These are phyloP conservation scores for Solanum stenotomum DNA, from an alignment of 257 asterid genomes.

Conservation along the genomic window DNA sequence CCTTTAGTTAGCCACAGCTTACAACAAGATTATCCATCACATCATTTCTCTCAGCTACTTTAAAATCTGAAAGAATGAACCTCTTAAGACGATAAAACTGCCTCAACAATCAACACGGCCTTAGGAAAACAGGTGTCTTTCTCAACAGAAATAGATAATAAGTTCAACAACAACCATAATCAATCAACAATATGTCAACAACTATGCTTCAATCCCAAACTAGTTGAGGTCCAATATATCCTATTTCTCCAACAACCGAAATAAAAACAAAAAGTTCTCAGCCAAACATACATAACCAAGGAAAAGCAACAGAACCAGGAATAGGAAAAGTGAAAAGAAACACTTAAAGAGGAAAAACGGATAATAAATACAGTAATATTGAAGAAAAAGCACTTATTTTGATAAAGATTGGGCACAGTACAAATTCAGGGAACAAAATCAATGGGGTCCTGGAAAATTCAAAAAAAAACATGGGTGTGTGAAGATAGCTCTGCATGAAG, in stretches of 20 bases:
- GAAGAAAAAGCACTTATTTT: not conserved
- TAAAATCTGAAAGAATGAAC: not conserved
- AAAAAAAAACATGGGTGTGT: not conserved
- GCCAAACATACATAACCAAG: not conserved
- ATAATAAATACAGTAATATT: not conserved
- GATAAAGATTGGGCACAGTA: not conserved
- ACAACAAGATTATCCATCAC: not conserved
- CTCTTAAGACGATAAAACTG: not conserved
- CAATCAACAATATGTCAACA: not conserved
- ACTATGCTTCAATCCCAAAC: not conserved
- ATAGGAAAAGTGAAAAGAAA: not conserved
- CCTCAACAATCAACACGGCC: not conserved
- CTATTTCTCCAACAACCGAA: not conserved
- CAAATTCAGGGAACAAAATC: not conserved
- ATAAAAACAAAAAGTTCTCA: not conserved
- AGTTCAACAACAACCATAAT: not conserved
- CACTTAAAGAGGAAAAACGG: not conserved
- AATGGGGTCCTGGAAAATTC: not conserved
- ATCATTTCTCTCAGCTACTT: not conserved
- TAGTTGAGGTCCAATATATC: not conserved
- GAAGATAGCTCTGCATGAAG: not conserved
- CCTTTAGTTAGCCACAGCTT: not conserved
- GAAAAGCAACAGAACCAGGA: not conserved
- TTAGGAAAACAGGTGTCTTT: not conserved
- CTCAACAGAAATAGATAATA: not conserved